A percentile compares a stretch with the other conserved stretches of the same genome.
These are phyloP conservation scores for Nemania sp. DNA, from an alignment of 2,329 filamentous ascomycete genomes.

Conservation along the genomic window DNA sequence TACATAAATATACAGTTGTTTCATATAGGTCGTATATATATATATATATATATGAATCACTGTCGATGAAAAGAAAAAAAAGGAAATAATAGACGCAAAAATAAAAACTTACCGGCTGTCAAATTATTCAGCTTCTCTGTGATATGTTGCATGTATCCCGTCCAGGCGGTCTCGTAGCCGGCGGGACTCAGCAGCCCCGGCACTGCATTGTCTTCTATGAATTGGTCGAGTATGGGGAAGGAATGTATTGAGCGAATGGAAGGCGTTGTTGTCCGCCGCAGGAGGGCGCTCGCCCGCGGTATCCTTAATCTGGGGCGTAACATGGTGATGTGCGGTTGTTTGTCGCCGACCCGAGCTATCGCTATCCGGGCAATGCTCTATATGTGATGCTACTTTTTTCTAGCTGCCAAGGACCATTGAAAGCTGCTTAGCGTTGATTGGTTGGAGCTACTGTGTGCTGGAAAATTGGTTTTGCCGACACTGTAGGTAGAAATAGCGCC, in stretches of 20 bases:
- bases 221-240: slow-evolving; percentile 61
- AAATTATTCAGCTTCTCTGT: slow-evolving; percentile 80
- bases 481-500: background rate
- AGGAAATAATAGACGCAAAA: background rate
- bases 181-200: slow-evolving; percentile 76
- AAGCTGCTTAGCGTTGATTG: slow-evolving; percentile 42
- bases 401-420: slow-evolving; percentile 30
- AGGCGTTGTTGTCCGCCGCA: slow-evolving; percentile 51
- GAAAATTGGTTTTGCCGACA: slow-evolving; percentile 47
- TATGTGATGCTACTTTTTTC: slow-evolving; percentile 44
- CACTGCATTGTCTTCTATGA: slow-evolving; percentile 61
- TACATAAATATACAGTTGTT: no score
- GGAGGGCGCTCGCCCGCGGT: slow-evolving; percentile 58
- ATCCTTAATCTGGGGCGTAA: slow-evolving; percentile 66
- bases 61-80: no score
- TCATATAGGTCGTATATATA: no score
- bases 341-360: slow-evolving; percentile 36
- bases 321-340: slow-evolving; percentile 56
- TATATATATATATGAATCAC: no score
- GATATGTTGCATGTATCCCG: slow-evolving; percentile 80
- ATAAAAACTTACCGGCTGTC: slow-evolving; percentile 71
- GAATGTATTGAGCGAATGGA: slow-evolving; percentile 59
- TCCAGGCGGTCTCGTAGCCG: slow-evolving; percentile 83
- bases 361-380: slow-evolving; percentile 18
- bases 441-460: slow-evolving; percentile 32